Evolutionary conservation across 129 eudicot species (phyloP).

Genomic region (Scalesia atractyloides): DNA sequence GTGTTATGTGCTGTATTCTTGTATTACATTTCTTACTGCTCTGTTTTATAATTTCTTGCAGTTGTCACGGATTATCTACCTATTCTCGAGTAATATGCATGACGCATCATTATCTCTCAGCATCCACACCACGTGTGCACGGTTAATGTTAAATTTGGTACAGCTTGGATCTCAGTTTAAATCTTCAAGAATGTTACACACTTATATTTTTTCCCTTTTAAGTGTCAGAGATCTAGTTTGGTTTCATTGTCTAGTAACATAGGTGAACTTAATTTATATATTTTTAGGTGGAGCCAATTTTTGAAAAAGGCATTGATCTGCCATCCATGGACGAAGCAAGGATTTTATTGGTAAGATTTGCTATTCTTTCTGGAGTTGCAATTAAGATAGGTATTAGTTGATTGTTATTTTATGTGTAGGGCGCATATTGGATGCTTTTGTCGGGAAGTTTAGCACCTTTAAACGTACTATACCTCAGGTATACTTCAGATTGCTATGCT

Average conservation of each 20-base stretch:
- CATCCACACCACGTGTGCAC: slow-evolving; percentile 99
- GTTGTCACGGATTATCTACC: slow-evolving; percentile 92
- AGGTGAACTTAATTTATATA: neutral
- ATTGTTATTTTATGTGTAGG: slow-evolving; percentile 38
- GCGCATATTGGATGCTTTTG: slow-evolving; percentile 97
- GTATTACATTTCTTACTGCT: slow-evolving; percentile 15
- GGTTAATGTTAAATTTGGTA: slow-evolving; percentile 96
- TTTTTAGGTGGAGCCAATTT: slow-evolving; percentile 92
- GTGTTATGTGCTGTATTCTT: slow-evolving; percentile 6
- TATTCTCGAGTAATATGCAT: slow-evolving; percentile 99
- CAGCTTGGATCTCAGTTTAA: slow-evolving; percentile 22
- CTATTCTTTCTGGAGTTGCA: slow-evolving; percentile 6
- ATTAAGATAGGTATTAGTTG: neutral
- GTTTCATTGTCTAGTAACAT: slow-evolving; percentile 1
- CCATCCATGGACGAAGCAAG: slow-evolving; percentile 97
- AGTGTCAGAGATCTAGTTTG: neutral
- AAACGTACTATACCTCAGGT: slow-evolving; percentile 99
- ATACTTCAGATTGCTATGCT: neutral
- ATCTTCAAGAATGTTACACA: neutral
- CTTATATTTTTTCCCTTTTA: slow-evolving; percentile 1
- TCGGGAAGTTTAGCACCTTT: slow-evolving; percentile 95
- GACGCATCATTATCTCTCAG: slow-evolving; percentile 96
- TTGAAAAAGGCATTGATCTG: slow-evolving; percentile 91
- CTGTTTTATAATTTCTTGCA: slow-evolving; percentile 44
- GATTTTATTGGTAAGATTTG: slow-evolving; percentile 64